A percentile compares a stretch with the other conserved stretches of the same genome.
Evolutionary conservation across 805 yeast genomes (phyloP).

Genomic region (Hanseniaspora valbyensis): DNA sequence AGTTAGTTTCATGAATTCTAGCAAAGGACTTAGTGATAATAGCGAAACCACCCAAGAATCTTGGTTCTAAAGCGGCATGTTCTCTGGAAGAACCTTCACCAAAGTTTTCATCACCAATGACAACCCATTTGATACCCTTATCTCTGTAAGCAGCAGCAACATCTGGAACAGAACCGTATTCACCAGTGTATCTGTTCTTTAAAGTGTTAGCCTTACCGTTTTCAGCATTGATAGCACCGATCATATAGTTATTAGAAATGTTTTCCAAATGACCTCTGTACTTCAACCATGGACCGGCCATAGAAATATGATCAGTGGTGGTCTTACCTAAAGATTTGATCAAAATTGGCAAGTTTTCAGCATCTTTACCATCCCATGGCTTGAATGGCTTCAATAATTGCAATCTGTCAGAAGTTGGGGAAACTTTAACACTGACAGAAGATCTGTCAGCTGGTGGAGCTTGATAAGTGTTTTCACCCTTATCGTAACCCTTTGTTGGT

Average conservation of each 20-base stretch:
- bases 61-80: constrained; percentile 99
- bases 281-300: constrained; percentile 99
- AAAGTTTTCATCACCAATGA: constrained; percentile 94
- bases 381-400: constrained; percentile 88
- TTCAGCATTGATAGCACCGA: constrained; percentile 97
- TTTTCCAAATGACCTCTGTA: constrained; percentile 99
- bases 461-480: constrained; percentile 91
- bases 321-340: constrained; percentile 96
- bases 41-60: constrained; percentile 97
- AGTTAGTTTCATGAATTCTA: constrained; percentile 97
- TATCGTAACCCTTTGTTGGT: constrained; percentile 80
- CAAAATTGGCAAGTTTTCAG: constrained; percentile 77
- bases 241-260: constrained; percentile 98
- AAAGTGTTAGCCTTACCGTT: constrained; percentile 88
- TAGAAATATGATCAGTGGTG: constrained; percentile 97
- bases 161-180: constrained; percentile 91
- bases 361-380: constrained; percentile 95
- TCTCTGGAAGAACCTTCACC: constrained; percentile 99
- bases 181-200: constrained; percentile 84
- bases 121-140: constrained; percentile 88
- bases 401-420: constrained; percentile 92
- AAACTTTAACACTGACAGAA: constrained; percentile 57
- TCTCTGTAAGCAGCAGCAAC: constrained; percentile 92
- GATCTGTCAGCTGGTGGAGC: constrained; percentile 89
- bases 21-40: constrained; percentile 96